These are phyloP conservation scores for Mortierella sp. DNA, from an alignment of 371 early-diverging fungal genomes.

Conservation along the genomic window DNA sequence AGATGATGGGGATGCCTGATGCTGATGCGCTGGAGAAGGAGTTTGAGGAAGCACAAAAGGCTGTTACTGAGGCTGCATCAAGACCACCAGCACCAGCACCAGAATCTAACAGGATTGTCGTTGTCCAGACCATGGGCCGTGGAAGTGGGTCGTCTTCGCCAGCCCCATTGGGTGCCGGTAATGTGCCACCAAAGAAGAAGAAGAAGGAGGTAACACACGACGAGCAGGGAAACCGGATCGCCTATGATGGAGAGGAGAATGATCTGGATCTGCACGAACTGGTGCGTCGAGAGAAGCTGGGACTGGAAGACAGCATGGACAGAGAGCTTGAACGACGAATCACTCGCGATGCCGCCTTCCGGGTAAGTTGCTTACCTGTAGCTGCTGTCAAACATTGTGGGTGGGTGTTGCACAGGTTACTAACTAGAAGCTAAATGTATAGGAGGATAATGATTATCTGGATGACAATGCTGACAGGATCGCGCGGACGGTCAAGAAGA, in stretches of 20 bases:
- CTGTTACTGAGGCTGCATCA: slow-evolving; percentile 24
- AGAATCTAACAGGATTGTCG: slow-evolving; percentile 29
- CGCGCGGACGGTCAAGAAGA: slow-evolving; percentile 69
- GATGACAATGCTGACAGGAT: slow-evolving; percentile 92
- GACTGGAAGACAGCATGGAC: slow-evolving; percentile 69
- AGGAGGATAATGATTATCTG: slow-evolving; percentile 89
- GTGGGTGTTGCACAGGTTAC: neutral
- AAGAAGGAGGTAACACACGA: slow-evolving; percentile 74
- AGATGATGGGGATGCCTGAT: slow-evolving; percentile 75
- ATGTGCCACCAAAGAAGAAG: slow-evolving; percentile 34
- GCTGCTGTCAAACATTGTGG: neutral
- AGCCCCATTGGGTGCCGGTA: slow-evolving; percentile 37
- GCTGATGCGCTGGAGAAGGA: slow-evolving; percentile 79
- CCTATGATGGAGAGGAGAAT: slow-evolving; percentile 72
- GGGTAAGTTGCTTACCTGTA: slow-evolving; percentile 44
- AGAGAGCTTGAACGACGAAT: slow-evolving; percentile 82
- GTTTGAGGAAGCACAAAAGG: slow-evolving; percentile 68
- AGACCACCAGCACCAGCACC: slow-evolving; percentile 16
- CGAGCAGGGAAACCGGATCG: slow-evolving; percentile 67
- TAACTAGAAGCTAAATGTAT: neutral
- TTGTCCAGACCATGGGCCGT: slow-evolving; percentile 40
- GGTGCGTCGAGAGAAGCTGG: slow-evolving; percentile 78
- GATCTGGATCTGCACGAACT: slow-evolving; percentile 71
- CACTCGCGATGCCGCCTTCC: slow-evolving; percentile 80
- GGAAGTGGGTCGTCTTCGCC: slow-evolving; percentile 51